Conservation (phyloP, 257 asterid genomes). For the Gynochthodes officinalis region DNA sequence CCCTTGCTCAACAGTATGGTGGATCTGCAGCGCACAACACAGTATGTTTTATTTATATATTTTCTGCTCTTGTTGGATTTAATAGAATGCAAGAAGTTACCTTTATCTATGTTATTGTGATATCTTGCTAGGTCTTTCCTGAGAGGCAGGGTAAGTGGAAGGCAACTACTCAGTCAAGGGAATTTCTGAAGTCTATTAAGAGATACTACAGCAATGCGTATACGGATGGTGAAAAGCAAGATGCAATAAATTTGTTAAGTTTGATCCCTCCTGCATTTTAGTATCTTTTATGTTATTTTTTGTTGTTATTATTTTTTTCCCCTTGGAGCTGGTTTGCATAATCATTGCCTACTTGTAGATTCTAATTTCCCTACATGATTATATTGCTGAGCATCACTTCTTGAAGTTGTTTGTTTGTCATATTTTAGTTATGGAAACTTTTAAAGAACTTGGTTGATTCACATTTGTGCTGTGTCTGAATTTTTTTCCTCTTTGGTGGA, state of each 20-base stretch:
- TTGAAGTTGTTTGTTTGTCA: slow-evolving; percentile 10
- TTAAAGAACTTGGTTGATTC: slow-evolving; percentile 3
- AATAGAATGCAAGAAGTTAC: not conserved
- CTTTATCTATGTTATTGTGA: not conserved
- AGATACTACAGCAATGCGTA: slow-evolving; percentile 96
- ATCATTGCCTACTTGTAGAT: not conserved
- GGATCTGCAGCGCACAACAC: slow-evolving; percentile 99
- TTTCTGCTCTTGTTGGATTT: not conserved
- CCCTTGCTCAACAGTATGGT: slow-evolving; percentile 97
- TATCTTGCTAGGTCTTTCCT: slow-evolving; percentile 63
- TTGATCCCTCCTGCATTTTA: slow-evolving; percentile 23
- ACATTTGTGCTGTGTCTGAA: slow-evolving; percentile 22
- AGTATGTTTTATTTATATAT: slow-evolving; percentile 33
- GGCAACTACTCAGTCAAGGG: slow-evolving; percentile 98
- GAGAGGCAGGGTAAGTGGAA: slow-evolving; percentile 99
- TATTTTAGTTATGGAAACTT: slow-evolving; percentile 11
- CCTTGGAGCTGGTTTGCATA: slow-evolving; percentile 1
- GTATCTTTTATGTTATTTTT: not conserved
- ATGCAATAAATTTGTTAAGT: slow-evolving; percentile 87
- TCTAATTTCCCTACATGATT: not conserved
- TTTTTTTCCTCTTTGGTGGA: slow-evolving; percentile 15
- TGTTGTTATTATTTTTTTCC: slow-evolving; percentile 12
- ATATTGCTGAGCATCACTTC: not conserved
- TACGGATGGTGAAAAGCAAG: slow-evolving; percentile 99
- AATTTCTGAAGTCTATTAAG: slow-evolving; percentile 91